Base-by-base conservation (phyloP, 371 early-diverging fungal genomes). In the Pancytospora philotis region DNA sequence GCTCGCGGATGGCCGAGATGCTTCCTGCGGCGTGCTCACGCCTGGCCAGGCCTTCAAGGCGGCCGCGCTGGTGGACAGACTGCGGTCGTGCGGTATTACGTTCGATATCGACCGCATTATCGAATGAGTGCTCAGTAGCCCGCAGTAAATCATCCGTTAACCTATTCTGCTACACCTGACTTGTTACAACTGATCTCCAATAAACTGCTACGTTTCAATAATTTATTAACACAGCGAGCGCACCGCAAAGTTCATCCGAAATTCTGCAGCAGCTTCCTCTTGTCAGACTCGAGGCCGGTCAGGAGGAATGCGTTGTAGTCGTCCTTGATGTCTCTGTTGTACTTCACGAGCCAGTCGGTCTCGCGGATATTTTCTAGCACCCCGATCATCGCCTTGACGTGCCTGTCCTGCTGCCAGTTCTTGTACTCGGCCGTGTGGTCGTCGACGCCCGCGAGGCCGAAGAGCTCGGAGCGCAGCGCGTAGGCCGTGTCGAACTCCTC, bases 31-130 rank as follows among this genome's bases (percentile, higher is more conserved):
- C 30, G 79, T 80, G 6, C 39, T 71, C 34, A 81, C 82, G 13
- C 82, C 82, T 27, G 82, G 71, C 36, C 35, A 68, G 30, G 56
- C 70, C 8, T 73, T 81, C 65, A 38, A 62, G 34, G 61, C 73
- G 10, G 77, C 79, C 25, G 66, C 71, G 16, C 55, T 80, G 3
- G 22, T 75, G 36, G 66, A 74, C 31, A 76, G 72, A 31, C 60
- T 81, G 19, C 19, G 13, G 35, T 32, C 52, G 22, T 69, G 71
- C 31, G 70, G 76, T 19, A 68, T 81, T 45, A 57, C 49, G 10
- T 79, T 79, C 30, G 19, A 59, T 16, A 45, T 45, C 16, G 22
- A 45, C 16, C 22, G 22, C 16, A 45, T 45, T 16, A 45, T 45
- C 22, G 16, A 16, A 45, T 16, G 22, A 45, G n/a, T n/a, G n/a